Evolutionary conservation across 2,329 filamentous ascomycete species (phyloP).

Genomic region (Trichothecium roseum): DNA sequence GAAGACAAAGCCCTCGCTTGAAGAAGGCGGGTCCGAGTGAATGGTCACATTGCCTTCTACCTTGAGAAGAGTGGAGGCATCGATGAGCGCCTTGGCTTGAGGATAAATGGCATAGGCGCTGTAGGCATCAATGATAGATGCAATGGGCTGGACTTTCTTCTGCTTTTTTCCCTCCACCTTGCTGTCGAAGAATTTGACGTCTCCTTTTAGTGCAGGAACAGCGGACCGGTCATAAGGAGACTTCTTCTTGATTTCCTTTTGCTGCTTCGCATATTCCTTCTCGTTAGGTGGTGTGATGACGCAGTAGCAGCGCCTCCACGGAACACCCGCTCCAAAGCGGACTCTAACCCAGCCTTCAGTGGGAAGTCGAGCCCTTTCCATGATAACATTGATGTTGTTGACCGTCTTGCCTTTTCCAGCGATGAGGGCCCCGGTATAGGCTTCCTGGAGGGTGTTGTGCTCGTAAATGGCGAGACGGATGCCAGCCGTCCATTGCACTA

Average conservation of each 20-base stretch:
- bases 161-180: slow-evolving; percentile 67
- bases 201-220: slow-evolving; percentile 62
- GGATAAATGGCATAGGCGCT: slow-evolving; percentile 94
- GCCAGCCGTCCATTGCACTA: slow-evolving; percentile 91
- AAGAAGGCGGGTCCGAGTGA: slow-evolving; percentile 66
- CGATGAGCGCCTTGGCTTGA: slow-evolving; percentile 84
- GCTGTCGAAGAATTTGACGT: slow-evolving; percentile 91
- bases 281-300: slow-evolving; percentile 88
- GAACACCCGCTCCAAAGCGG: slow-evolving; percentile 87
- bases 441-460: slow-evolving; percentile 84
- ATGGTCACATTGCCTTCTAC: slow-evolving; percentile 86
- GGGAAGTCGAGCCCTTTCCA: slow-evolving; percentile 68
- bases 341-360: slow-evolving; percentile 93
- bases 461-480: slow-evolving; percentile 93
- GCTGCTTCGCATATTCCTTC: slow-evolving; percentile 76
- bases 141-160: slow-evolving; percentile 84
- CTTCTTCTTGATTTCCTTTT: slow-evolving; percentile 73
- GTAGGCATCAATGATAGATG: slow-evolving; percentile 82
- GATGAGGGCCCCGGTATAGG: slow-evolving; percentile 91
- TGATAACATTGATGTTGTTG: slow-evolving; percentile 83
- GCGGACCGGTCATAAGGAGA: slow-evolving; percentile 71
- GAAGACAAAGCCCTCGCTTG: slow-evolving; percentile 89
- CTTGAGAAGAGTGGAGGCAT: slow-evolving; percentile 89
- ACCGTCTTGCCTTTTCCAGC: slow-evolving; percentile 84
- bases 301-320: slow-evolving; percentile 95